phyloP scores from a whole-genome alignment of 192 early-diverging fungal species.

The Haplosporangium gracile region DNA sequence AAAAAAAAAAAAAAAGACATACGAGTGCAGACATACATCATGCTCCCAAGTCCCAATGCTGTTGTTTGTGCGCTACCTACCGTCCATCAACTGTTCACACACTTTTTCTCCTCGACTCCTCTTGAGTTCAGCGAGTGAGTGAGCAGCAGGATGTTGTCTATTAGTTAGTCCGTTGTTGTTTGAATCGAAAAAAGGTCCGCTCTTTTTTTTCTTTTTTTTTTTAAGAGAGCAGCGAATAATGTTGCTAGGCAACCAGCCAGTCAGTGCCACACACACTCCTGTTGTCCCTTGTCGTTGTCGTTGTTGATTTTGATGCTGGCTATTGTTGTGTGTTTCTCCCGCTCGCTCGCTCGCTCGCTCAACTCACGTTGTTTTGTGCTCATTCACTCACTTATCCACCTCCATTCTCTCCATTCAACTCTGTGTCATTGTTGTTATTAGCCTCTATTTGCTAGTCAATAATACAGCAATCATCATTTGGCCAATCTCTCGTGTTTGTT shows the following conservation, averaged over 20 bases:
- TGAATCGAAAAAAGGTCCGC: constrained; percentile 5
- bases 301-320: too few species aligned
- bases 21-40: background rate
- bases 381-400: too few species aligned
- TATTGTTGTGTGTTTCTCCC: too few species aligned
- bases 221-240: background rate
- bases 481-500: too few species aligned
- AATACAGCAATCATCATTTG: too few species aligned
- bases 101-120: background rate
- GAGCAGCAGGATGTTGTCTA: background rate
- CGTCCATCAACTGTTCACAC: background rate
- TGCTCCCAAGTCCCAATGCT: background rate
- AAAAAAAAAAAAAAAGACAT: background rate
- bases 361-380: too few species aligned
- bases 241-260: background rate
- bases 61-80: background rate
- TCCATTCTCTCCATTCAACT: too few species aligned
- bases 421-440: too few species aligned
- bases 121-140: background rate
- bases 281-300: background rate
- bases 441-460: too few species aligned
- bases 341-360: too few species aligned
- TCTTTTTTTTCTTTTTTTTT: background rate
- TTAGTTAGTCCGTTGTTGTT: background rate
- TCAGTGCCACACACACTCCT: background rate